These are phyloP conservation scores for Chrysoporthe deuterocubensis DNA, from an alignment of 2,329 filamentous ascomycete species.

Conservation along the genomic window DNA sequence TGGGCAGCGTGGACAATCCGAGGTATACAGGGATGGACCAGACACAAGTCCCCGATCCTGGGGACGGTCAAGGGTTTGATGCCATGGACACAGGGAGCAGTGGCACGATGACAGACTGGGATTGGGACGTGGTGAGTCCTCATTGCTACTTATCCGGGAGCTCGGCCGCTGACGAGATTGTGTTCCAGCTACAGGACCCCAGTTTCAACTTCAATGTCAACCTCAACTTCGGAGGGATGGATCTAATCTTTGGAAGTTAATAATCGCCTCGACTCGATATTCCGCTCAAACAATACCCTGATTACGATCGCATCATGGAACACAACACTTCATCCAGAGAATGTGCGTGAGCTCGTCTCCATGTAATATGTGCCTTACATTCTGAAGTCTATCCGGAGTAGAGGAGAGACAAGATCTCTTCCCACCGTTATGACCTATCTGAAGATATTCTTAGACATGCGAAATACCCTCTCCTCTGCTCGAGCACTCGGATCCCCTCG, in stretches of 20 bases:
- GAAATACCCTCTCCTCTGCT: neutral
- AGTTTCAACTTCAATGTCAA: conserved; percentile 33
- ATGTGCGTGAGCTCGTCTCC: neutral
- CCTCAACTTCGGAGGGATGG: conserved; percentile 27
- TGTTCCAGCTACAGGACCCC: conserved; percentile 31
- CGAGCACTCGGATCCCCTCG: too few species aligned
- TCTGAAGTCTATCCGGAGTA: neutral
- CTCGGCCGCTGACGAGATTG: neutral
- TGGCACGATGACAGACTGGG: conserved; percentile 28
- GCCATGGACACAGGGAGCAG: conserved; percentile 7
- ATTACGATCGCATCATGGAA: neutral
- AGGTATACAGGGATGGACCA: conserved; percentile 3
- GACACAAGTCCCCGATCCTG: neutral
- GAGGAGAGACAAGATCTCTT: too few species aligned
- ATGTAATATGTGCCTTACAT: too few species aligned
- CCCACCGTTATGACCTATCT: too few species aligned
- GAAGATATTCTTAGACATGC: too few species aligned
- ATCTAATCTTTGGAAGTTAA: conserved; percentile 24
- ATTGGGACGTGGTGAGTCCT: conserved; percentile 33
- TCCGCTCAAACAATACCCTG: neutral
- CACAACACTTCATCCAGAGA: neutral
- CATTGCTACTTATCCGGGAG: neutral
- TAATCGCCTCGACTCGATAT: neutral
- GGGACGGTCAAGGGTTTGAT: neutral
- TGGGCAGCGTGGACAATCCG: neutral